Percentiles rank a stretch among this genome's conserved stretches.
Conservation (phyloP, 768 basidiomycete species). For the Russula griseocarnosa region DNA sequence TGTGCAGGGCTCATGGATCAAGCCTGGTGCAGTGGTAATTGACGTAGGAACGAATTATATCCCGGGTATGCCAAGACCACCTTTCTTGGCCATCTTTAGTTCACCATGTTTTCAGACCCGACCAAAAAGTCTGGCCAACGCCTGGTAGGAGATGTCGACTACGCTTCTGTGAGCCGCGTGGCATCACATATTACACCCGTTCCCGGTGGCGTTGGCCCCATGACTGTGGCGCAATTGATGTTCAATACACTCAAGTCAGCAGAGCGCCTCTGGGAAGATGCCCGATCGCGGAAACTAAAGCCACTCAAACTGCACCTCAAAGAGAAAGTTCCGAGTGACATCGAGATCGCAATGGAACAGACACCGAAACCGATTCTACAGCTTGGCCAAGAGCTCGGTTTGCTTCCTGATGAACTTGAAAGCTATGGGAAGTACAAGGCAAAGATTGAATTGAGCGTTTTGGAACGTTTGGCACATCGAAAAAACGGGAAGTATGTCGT, state of each 20-base stretch:
- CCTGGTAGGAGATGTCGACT: slow-evolving; percentile 95
- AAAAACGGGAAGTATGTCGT: slow-evolving; percentile 95
- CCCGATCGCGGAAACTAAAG: slow-evolving; percentile 61
- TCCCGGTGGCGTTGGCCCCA: slow-evolving; percentile 98
- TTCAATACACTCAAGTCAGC: slow-evolving; percentile 86
- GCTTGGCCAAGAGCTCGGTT: slow-evolving; percentile 84
- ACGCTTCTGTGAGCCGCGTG: slow-evolving; percentile 62
- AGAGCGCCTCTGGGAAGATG: slow-evolving; percentile 70
- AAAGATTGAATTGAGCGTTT: slow-evolving; percentile 86
- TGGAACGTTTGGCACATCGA: slow-evolving; percentile 79
- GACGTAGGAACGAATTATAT: slow-evolving; percentile 98
- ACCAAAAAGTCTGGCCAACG: slow-evolving; percentile 94
- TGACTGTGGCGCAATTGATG: slow-evolving; percentile 99
- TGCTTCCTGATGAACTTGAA: slow-evolving; percentile 84
- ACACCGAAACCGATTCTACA: slow-evolving; percentile 83
- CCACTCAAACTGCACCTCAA: slow-evolving; percentile 77
- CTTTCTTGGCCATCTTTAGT: slow-evolving; percentile 31
- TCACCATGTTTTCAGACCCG: slow-evolving; percentile 44
- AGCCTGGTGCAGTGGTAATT: slow-evolving; percentile 91
- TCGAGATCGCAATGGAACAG: slow-evolving; percentile 94
- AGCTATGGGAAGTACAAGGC: slow-evolving; percentile 96
- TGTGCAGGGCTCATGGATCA: slow-evolving; percentile 91
- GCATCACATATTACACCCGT: slow-evolving; percentile 96
- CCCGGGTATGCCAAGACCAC: slow-evolving; percentile 50
- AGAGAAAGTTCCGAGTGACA: slow-evolving; percentile 90